These are phyloP conservation scores for Dothistroma pini DNA, from an alignment of 2,329 filamentous ascomycete species.

Conservation along the genomic window DNA sequence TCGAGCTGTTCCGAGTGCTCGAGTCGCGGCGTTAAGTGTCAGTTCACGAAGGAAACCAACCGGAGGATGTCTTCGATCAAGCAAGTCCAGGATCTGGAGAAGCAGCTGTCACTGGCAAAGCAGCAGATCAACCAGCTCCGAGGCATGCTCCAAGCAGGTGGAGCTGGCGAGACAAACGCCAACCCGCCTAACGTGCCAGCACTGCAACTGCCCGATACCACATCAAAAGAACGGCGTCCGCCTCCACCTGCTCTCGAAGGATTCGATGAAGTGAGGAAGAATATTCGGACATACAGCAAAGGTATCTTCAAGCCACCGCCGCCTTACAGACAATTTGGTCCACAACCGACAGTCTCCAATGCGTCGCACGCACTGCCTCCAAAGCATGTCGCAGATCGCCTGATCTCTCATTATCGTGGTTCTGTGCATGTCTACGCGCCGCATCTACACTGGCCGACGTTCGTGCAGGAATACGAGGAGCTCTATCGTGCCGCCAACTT, in stretches of 20 bases:
- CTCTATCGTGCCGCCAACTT: constrained; percentile 66
- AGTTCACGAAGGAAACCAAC: constrained; percentile 99
- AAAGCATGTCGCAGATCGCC: constrained; percentile 64
- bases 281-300: constrained; percentile 68
- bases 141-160: constrained; percentile 56
- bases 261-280: constrained; percentile 66
- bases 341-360: constrained; percentile 46
- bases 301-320: constrained; percentile 78
- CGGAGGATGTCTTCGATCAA: constrained; percentile 99
- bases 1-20: constrained; percentile 96
- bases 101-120: constrained; percentile 75
- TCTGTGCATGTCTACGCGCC: constrained; percentile 78
- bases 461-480: constrained; percentile 70
- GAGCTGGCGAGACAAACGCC: constrained; percentile 44
- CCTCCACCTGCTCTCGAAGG: constrained; percentile 62
- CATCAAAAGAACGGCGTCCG: constrained; percentile 55
- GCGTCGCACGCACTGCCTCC: constrained; percentile 56
- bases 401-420: constrained; percentile 71
- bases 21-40: constrained; percentile 92
- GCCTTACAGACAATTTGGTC: constrained; percentile 57
- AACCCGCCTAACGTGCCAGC: constrained; percentile 25
- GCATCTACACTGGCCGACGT: constrained; percentile 82
- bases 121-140: constrained; percentile 74
- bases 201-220: constrained; percentile 34
- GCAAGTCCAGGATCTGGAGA: constrained; percentile 95